Evolutionary conservation across 768 basidiomycete genomes (phyloP).

Genomic region (Kwoniella europaea): DNA sequence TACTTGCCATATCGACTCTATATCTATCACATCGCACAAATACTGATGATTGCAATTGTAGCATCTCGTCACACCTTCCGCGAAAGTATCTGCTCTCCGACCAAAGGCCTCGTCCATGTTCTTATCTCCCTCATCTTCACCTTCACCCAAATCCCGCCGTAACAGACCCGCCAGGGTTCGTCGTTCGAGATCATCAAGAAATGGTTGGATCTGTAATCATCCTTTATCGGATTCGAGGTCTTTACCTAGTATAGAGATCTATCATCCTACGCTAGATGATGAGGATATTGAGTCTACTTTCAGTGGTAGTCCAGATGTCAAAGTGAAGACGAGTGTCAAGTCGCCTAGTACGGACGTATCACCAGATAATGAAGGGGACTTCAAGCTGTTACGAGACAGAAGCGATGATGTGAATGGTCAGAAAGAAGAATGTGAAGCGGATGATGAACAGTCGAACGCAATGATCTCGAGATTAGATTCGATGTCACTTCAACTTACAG

Average conservation of each 20-base stretch:
- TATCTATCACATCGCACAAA: background rate
- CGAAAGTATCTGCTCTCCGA: slow-evolving; percentile 5
- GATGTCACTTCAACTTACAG: slow-evolving; percentile 20
- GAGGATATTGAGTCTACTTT: background rate
- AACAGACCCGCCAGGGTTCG: background rate
- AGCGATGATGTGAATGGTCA: background rate
- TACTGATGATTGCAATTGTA: slow-evolving; percentile 1
- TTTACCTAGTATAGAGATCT: slow-evolving; percentile 8
- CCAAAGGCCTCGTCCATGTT: background rate
- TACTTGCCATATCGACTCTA: too few species aligned
- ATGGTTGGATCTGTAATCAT: background rate
- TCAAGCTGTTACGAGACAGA: background rate
- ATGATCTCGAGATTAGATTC: slow-evolving; percentile 23
- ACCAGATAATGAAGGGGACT: too few species aligned
- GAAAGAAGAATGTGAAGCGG: slow-evolving; percentile 5
- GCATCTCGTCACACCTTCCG: slow-evolving; percentile 21
- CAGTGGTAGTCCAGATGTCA: background rate
- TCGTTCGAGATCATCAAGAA: background rate
- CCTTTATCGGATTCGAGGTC: slow-evolving; percentile 11
- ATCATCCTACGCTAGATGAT: background rate
- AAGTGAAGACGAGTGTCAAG: background rate
- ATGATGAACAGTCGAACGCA: slow-evolving; percentile 14
- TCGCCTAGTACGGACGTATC: background rate
- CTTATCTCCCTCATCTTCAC: background rate
- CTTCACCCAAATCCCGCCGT: background rate